These are phyloP conservation scores for Mycocentrospora acerina DNA, from an alignment of 2,329 filamentous ascomycete genomes.

Conservation along the genomic window DNA sequence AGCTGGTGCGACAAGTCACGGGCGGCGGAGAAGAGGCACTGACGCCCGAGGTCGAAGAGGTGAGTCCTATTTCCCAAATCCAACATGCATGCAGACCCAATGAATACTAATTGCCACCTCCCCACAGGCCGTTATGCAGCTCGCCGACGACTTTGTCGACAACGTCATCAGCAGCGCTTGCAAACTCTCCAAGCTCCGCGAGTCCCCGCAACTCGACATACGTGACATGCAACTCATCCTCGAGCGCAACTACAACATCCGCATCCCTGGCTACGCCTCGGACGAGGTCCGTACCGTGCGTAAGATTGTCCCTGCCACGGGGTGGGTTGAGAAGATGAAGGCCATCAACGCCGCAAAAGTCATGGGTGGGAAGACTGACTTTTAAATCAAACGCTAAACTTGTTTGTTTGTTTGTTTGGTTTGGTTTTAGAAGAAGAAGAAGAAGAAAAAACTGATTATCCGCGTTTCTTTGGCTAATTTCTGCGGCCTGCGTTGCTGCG, in stretches of 20 bases:
- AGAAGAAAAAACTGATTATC: too few relatives aligned
- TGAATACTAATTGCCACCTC: too few relatives aligned
- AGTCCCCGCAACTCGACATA: slow-evolving; percentile 84
- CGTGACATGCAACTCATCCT: slow-evolving; percentile 60
- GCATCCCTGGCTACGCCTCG: slow-evolving; percentile 88
- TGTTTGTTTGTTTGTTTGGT: too few relatives aligned
- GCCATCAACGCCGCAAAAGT: slow-evolving; percentile 92
- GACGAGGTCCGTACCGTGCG: slow-evolving; percentile 93
- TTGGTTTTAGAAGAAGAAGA: too few relatives aligned
- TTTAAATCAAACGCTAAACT: slow-evolving; percentile 14
- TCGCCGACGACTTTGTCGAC: slow-evolving; percentile 95
- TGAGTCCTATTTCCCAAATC: too few relatives aligned
- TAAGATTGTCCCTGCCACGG: slow-evolving; percentile 83
- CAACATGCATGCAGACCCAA: too few relatives aligned
- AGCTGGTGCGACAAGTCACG: slow-evolving; percentile 90
- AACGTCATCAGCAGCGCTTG: slow-evolving; percentile 85
- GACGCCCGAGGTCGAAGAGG: slow-evolving; percentile 94
- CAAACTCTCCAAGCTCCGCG: slow-evolving; percentile 88
- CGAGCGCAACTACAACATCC: slow-evolving; percentile 70
- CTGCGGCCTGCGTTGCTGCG: too few relatives aligned
- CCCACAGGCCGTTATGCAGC: slow-evolving; percentile 82
- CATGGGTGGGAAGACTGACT: slow-evolving; percentile 50
- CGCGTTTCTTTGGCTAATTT: too few relatives aligned
- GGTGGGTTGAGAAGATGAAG: slow-evolving; percentile 96
- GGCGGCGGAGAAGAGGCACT: slow-evolving; percentile 78